These are phyloP conservation scores for Corylus heterophylla DNA, from an alignment of 306 rosid species.

Conservation along the genomic window DNA sequence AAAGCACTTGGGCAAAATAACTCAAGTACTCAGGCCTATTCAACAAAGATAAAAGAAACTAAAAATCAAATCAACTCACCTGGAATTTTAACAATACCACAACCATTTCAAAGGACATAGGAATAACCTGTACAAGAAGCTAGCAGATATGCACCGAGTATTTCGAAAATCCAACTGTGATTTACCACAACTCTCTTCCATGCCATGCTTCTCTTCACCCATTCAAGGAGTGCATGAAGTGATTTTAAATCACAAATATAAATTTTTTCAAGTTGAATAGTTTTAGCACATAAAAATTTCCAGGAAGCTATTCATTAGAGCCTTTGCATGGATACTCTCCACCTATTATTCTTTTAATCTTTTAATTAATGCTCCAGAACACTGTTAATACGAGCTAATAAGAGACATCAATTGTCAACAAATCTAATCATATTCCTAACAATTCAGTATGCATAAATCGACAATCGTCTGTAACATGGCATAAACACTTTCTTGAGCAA, in stretches of 20 bases:
- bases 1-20: neutral
- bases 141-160: neutral
- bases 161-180: neutral
- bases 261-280: too few species aligned
- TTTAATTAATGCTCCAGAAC: neutral
- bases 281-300: too few species aligned
- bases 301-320: neutral
- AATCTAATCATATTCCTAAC: neutral
- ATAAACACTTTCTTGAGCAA: neutral
- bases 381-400: neutral
- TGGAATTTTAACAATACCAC: neutral
- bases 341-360: conserved; percentile 8
- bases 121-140: neutral
- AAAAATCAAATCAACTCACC: neutral
- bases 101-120: neutral
- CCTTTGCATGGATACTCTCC: neutral
- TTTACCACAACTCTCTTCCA: neutral
- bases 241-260: too few species aligned
- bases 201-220: neutral
- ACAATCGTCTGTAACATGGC: neutral
- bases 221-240: conserved; percentile 1
- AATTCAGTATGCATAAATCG: neutral
- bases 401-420: neutral
- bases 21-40: neutral
- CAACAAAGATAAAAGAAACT: neutral